Evolutionary conservation across 305 asterid genomes (phyloP).

Genomic region (Solanum hybrid): DNA sequence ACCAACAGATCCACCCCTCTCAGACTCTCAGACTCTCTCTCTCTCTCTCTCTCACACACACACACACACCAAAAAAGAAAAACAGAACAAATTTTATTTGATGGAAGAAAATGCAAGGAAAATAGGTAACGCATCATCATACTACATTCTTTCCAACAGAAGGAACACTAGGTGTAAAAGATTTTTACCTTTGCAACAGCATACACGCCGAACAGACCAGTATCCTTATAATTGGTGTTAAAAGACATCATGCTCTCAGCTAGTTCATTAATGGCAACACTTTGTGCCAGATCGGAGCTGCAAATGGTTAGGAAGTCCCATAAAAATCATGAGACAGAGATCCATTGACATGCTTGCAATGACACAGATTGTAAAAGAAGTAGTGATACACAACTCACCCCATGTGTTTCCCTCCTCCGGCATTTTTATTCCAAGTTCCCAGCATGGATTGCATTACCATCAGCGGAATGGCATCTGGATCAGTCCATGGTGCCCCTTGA

Average conservation of each 20-base stretch:
- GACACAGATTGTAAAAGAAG: not conserved
- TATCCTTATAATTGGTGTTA: slow-evolving; percentile 90
- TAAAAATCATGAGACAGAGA: slow-evolving; percentile 2
- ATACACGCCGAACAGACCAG: slow-evolving; percentile 93
- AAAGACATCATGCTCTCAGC: slow-evolving; percentile 98
- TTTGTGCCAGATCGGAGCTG: slow-evolving; percentile 86
- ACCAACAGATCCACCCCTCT: not conserved
- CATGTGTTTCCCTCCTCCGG: slow-evolving; percentile 81
- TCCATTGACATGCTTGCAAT: not conserved
- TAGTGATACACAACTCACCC: slow-evolving; percentile 42
- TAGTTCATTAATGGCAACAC: slow-evolving; percentile 66
- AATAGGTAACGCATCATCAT: not conserved
- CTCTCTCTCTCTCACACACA: not conserved
- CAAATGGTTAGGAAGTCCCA: slow-evolving; percentile 10
- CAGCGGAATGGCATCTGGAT: slow-evolving; percentile 40
- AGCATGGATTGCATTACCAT: slow-evolving; percentile 43
- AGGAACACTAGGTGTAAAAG: not conserved
- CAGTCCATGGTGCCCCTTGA: slow-evolving; percentile 46
- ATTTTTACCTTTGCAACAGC: slow-evolving; percentile 81
- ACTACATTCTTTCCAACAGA: not conserved
- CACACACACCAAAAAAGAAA: not conserved
- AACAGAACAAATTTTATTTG: not conserved
- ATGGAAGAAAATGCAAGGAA: not conserved
- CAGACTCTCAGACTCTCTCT: not conserved
- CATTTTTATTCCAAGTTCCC: slow-evolving; percentile 69